A percentile compares a stretch with the other conserved stretches of the same genome.
phyloP scores from a whole-genome alignment of 1,284 basidiomycete species.

The Leccinum pachyderme region DNA sequence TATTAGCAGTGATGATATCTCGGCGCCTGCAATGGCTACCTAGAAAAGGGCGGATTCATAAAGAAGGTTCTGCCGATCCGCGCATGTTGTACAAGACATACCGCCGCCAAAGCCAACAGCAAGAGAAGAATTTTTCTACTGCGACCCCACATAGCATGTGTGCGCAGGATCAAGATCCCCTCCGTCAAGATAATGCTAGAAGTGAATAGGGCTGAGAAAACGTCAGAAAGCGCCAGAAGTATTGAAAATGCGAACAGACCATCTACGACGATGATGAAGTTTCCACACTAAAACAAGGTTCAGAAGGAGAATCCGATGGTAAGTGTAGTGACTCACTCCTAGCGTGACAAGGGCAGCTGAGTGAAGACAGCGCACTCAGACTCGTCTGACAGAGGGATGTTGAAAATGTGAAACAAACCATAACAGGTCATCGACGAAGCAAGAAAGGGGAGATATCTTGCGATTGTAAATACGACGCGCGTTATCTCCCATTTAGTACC shows the following conservation, averaged over 20 bases:
- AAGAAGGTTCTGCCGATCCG: background rate
- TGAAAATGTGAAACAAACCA: conserved; percentile 8
- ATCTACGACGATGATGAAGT: conserved; percentile 17
- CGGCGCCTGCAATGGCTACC: conserved; percentile 18
- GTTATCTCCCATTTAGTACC: conserved; percentile 23
- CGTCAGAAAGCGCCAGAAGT: background rate
- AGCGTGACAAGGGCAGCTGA: conserved; percentile 9
- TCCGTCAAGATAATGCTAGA: conserved; percentile 23
- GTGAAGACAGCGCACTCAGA: background rate
- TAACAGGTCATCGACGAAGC: conserved; percentile 16
- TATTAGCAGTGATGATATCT: conserved; percentile 10
- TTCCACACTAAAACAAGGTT: conserved; percentile 18
- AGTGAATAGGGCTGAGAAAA: conserved; percentile 17
- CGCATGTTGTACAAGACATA: conserved; percentile 6
- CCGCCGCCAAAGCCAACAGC: conserved; percentile 22
- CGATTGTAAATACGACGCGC: conserved; percentile 25
- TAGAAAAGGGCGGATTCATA: background rate
- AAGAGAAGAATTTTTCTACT: conserved; percentile 19
- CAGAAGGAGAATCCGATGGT: background rate
- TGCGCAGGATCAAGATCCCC: conserved; percentile 26
- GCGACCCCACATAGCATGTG: conserved; percentile 27
- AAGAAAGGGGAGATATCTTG: conserved; percentile 28
- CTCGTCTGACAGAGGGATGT: background rate
- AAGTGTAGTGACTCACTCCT: conserved; percentile 6
- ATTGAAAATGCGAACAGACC: conserved; percentile 5